Evolutionary conservation across 1,139 yeast species (phyloP), one percentile per base, ranked within the genome.

Genomic region (Lodderomyces beijingensis): DNA sequence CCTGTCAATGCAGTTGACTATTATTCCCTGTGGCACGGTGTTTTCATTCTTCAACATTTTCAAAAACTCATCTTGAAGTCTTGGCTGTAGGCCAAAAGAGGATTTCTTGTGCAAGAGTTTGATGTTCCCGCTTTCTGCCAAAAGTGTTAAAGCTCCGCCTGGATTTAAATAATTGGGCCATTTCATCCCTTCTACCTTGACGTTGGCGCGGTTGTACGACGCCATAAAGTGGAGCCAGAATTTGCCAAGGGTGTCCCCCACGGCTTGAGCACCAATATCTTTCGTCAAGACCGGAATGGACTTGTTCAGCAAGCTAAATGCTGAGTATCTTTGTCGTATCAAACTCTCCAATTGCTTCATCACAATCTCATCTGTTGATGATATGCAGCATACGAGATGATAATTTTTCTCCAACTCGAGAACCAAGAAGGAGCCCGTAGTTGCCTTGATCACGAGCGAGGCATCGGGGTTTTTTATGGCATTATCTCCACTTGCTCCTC

Each of bases 91-190:
- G 2, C 47, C 44, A 5, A 62, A 39, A 0, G 67, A 54, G 2
- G 71, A 64, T 31, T 51, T 56, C 35, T 62, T 63, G 39, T 47
- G 57, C 2, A 19, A 19, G n/a, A n/a, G n/a, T n/a, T n/a, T n/a
- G n/a, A n/a, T n/a, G n/a, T n/a, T n/a, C n/a, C n/a, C n/a, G n/a
- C n/a, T n/a, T n/a, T n/a, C n/a, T n/a, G n/a, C n/a, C 10, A 19
- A 19, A 19, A 19, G 22, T n/a, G n/a, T n/a, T 7, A 4, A 29
- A 10, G 26, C 22, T 29, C 74, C 74, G 28, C 44, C 45, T 39
- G 56, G 57, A 40, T 64, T 64, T 34, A 63, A 42, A 25, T 53
- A 46, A 44, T 60, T 62, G 9, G 66, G 59, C 73, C 73, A 66
- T n/a, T 43, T 42, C 10, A 60, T 47, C 3, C 49, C 50, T 4